Base-by-base conservation (phyloP, 345 rosid genomes). In the Bruguiera gymnorhiza region DNA sequence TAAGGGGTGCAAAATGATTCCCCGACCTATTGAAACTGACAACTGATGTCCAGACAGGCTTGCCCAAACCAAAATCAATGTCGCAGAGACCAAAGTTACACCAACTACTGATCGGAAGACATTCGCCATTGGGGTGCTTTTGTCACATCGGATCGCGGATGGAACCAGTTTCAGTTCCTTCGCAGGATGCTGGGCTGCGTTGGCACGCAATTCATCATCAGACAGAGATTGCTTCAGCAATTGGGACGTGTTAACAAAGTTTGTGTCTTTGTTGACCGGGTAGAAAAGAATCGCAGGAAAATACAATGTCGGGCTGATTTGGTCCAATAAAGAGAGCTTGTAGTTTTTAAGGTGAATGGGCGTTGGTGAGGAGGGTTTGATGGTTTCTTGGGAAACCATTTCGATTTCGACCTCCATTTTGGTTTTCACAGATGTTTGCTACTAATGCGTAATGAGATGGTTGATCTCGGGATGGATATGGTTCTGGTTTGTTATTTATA, bases 91-190 rank as follows among this genome's bases (percentile, higher is more conserved):
- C 61, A 2, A 75, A 66, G 59, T 55, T 32, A 20, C 79, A 77
- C 81, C 78, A 80, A 27, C 83, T 80, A 19, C 60, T 63, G 24
- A 57, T 54, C 27, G 58, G 2, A 54, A 65, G 30, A 39, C 10
- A 24, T 67, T 76, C 31, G 54, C 15, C 16, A 26, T 88, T 18
- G 81, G 84, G 4, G 56, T 71, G 20, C 68, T 65, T 7, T 39
- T 75, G 52, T 83, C 86, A 52, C 88, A 84, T 72, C 79, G 62
- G 81, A 67, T 88, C 56, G 71, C 76, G 9, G 90, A 88, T 67
- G 80, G 87, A 59, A 65, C 70, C 0, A 62, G 88, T 24, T 75
- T 73, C 29, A 13, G 27, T 27, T 27, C 29, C 2, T 27, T 27
- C 29, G 2, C 2, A 2, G 27, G 66, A 59, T 70, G 78, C 34